These are phyloP conservation scores for Schizopora paradoxa DNA, from an alignment of 1,284 basidiomycete species.

Conservation along the genomic window DNA sequence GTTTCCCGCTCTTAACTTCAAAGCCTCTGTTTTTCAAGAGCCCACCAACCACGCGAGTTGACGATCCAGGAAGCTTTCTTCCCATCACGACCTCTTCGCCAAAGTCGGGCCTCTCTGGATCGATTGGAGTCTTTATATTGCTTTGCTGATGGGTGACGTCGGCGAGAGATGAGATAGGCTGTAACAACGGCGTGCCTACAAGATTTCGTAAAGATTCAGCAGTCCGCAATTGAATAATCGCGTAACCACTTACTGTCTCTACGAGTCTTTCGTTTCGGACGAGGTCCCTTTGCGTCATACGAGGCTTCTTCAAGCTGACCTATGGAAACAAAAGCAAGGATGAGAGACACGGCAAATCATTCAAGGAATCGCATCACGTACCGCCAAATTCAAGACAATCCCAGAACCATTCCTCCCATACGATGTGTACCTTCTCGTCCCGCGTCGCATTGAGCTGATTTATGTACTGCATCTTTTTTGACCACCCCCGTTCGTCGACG, in stretches of 20 bases:
- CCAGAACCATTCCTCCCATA: slow-evolving; percentile 88
- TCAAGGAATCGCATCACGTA: slow-evolving; percentile 24
- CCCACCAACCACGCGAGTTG: slow-evolving; percentile 60
- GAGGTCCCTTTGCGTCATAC: slow-evolving; percentile 55
- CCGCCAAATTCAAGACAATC: slow-evolving; percentile 69
- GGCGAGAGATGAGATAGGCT: slow-evolving; percentile 7
- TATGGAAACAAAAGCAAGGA: slow-evolving; percentile 20
- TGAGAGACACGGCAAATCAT: slow-evolving; percentile 4
- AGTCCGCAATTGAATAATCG: not conserved
- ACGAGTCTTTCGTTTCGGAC: slow-evolving; percentile 44
- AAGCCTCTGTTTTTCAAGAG: slow-evolving; percentile 62
- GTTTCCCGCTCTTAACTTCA: slow-evolving; percentile 46
- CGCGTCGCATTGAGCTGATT: slow-evolving; percentile 59
- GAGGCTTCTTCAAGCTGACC: slow-evolving; percentile 45
- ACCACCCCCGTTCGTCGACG: slow-evolving; percentile 32
- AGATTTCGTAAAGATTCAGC: not conserved
- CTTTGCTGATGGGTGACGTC: slow-evolving; percentile 8
- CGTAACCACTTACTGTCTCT: slow-evolving; percentile 27
- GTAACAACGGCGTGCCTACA: slow-evolving; percentile 9
- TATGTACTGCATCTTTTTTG: slow-evolving; percentile 58
- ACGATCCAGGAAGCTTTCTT: slow-evolving; percentile 51
- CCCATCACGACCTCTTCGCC: slow-evolving; percentile 47
- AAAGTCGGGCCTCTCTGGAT: slow-evolving; percentile 33
- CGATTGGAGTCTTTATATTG: slow-evolving; percentile 21
- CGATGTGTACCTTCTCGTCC: slow-evolving; percentile 61